Conservation (phyloP, 768 basidiomycete genomes). For the Pulveroboletus sp. region DNA sequence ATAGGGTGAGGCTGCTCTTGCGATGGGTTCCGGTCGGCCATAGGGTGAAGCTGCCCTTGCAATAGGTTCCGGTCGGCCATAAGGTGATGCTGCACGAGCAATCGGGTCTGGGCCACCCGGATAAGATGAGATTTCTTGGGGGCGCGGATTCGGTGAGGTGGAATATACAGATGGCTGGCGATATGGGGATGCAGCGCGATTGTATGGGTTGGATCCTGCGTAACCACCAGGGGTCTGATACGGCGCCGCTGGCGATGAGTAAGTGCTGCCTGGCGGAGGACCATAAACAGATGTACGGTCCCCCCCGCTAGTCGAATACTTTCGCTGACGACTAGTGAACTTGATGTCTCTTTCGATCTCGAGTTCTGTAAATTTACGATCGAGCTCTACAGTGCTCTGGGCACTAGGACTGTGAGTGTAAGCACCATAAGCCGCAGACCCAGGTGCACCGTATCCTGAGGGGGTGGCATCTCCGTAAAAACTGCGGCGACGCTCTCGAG, state of each 20-base stretch:
- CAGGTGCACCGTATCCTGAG: constrained; percentile 26
- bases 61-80: constrained; percentile 33
- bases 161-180: constrained; percentile 31
- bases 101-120: constrained; percentile 36
- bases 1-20: constrained; percentile 33
- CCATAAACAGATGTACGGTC: constrained; percentile 26
- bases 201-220: constrained; percentile 24
- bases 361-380: constrained; percentile 36
- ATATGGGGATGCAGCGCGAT: constrained; percentile 36
- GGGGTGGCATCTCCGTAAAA: constrained; percentile 40
- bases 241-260: constrained; percentile 29
- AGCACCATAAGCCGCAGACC: constrained; percentile 20
- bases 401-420: constrained; percentile 25
- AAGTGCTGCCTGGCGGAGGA: constrained; percentile 8
- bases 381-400: constrained; percentile 30
- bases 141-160: constrained; percentile 48
- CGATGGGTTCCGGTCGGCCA: constrained; percentile 31
- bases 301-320: constrained; percentile 43
- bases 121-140: constrained; percentile 44
- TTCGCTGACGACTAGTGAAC: constrained; percentile 38
- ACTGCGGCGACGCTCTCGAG: constrained; percentile 52
- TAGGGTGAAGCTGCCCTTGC: constrained; percentile 28
- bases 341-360: constrained; percentile 32
- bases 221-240: constrained; percentile 28
- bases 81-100: constrained; percentile 32